Base-by-base conservation (phyloP, 805 yeast genomes). In the Teunomyces kruisii region DNA sequence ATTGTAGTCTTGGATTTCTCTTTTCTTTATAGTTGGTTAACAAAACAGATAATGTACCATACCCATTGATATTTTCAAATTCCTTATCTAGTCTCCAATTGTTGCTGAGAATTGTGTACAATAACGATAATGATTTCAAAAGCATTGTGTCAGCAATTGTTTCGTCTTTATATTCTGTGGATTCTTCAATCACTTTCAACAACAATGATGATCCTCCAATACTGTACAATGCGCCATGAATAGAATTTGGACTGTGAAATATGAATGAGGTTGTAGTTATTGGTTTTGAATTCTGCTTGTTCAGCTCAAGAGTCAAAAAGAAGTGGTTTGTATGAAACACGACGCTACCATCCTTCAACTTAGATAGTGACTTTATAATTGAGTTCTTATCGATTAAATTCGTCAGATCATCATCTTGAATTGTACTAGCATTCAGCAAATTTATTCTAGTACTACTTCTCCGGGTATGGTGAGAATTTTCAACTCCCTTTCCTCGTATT, bases 21-120 rank as follows among this genome's bases (percentile, higher is more conserved):
- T 49, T 52, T 4, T 54, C 56, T 49, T 67, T 71, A 54, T 79
- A 81, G 22, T 74, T 65, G 32, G 74, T 76, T 22, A 84, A 54
- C 7, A 86, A 55, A 0, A 83, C 74, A 0, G 78, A 74, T 1
- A 86, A 56, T 2, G 83, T 71, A 19, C 79, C 80, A 53, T 80
- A 86, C 1, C 90, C 90, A 50, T 76, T 77, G 3, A 70, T 66
- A 13, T 74, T 67, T 51, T 83, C 88, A 56, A 84, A 78, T 48
- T 83, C 88, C 39, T 75, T 74, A 24, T 70, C 61, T 42, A 76
- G 64, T 32, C 82, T 67, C 76, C 83, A 73, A 48, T 78, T 73
- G 26, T 67, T 64, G n/a, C 67, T 59, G 9, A 83, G 57, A 0
- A 78, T 38, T 10, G 59, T 56, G 27, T 83, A 69, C 2, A 83